Base-by-base conservation (phyloP, 345 rosid genomes). In the Toxicodendron radicans region DNA sequence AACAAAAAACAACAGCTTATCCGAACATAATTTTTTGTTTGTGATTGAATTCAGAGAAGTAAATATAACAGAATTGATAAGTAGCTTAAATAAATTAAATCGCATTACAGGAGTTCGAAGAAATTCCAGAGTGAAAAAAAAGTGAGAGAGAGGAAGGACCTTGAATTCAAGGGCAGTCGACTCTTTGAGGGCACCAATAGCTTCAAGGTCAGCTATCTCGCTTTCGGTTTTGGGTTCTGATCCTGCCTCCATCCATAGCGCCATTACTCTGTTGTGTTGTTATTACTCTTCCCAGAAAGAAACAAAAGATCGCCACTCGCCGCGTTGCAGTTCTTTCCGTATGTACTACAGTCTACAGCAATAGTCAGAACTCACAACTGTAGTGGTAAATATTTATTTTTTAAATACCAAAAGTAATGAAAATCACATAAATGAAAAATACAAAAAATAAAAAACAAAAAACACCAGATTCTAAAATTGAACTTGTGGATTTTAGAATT, bases 101-200 rank as follows among this genome's bases (percentile, higher is more conserved):
- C 1, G 41, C 3, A 54, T 45, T 3, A 67, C 58, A 72, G 4
- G 60, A 32, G 75, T 61, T 58, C 48, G 68, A 72, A 2, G 38
- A 46, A 70, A 66, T 41, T 3, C 30, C 35, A 8, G 21, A 59
- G 13, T 56, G 58, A 12, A 45, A 41, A 33, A 51, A 58, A 46
- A 68, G 53, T 54, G 70, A 70, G 79, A 69, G 46, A 9, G n/a
- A 70, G 65, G 21, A 3, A 46, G 62, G 56, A 94, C 98, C 95
- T 92, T 92, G 66, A 91, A 87, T 73, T 95, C 99, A 61, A 92
- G 72, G 79, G 99, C 97, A 80, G 95, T 84, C 53, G 95, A 91
- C 76, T 92, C 88, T 90, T 92, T 95, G 78, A 95, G 80, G 79
- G 97, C 92, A 69, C 90, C 45, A 24, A 89, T 89, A 60, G 90